Conservation (phyloP, 1,284 basidiomycete genomes). For the Singerocomus rubriflavus region DNA sequence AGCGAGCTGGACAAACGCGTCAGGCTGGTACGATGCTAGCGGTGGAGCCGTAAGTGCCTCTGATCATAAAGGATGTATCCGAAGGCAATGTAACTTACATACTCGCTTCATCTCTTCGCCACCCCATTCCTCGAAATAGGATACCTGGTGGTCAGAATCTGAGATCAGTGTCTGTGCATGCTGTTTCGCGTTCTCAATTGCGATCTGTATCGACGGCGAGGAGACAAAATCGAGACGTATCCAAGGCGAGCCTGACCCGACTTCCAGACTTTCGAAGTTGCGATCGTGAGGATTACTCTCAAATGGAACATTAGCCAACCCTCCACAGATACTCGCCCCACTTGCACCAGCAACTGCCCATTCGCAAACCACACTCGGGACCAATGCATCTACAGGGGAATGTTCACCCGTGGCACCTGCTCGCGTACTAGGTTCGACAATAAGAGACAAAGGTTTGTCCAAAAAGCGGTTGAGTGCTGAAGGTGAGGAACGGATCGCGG, state of each 20-base stretch:
- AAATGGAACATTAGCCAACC: constrained; percentile 15
- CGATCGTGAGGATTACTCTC: constrained; percentile 7
- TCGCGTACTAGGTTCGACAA: constrained; percentile 84
- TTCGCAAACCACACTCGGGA: constrained; percentile 89
- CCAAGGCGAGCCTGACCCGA: constrained; percentile 41
- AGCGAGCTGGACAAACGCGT: constrained; percentile 92
- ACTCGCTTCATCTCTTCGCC: constrained; percentile 86
- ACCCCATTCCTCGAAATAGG: constrained; percentile 88
- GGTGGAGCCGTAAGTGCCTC: neutral
- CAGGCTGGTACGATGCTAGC: constrained; percentile 74
- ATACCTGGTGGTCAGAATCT: constrained; percentile 81
- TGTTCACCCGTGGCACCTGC: constrained; percentile 93
- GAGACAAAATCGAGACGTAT: constrained; percentile 74
- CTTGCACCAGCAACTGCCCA: constrained; percentile 54
- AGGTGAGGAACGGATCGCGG: constrained; percentile 66
- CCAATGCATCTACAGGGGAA: constrained; percentile 87
- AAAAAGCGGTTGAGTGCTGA: constrained; percentile 86
- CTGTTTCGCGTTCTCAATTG: constrained; percentile 59
- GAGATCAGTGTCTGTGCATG: constrained; percentile 63
- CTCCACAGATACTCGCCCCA: constrained; percentile 25
- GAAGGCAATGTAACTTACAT: constrained; percentile 45
- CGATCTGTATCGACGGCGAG: constrained; percentile 57
- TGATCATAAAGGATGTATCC: neutral
- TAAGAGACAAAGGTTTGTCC: constrained; percentile 85
- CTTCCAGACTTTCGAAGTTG: constrained; percentile 8